A percentile compares a stretch with the other conserved stretches of the same genome.
Conservation (phyloP, 352 stramenopile genomes). For the Globisporangium alternatum region DNA sequence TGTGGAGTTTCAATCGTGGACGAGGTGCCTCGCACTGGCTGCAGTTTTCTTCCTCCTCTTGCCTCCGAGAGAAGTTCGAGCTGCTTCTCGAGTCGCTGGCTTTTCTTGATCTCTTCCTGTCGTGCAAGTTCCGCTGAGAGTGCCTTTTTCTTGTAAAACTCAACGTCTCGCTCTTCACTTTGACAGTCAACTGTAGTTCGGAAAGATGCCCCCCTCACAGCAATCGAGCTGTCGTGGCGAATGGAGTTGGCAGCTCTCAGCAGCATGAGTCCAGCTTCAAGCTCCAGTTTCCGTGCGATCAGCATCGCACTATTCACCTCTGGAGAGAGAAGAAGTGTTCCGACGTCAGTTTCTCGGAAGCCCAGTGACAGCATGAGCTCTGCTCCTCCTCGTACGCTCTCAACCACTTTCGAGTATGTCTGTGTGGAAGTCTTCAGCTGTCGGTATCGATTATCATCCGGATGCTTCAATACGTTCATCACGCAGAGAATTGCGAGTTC, state of each 20-base stretch:
- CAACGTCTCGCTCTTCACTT: constrained; percentile 11
- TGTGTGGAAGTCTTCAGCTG: constrained; percentile 47
- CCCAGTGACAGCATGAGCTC: constrained; percentile 44
- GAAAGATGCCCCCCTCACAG: neutral
- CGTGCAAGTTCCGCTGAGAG: constrained; percentile 22
- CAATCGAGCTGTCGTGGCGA: neutral
- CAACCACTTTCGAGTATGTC: constrained; percentile 44
- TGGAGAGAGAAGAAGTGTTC: constrained; percentile 31
- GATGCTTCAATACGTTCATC: constrained; percentile 47
- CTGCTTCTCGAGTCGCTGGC: constrained; percentile 22
- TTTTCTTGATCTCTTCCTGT: constrained; percentile 28
- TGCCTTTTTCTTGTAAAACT: constrained; percentile 31
- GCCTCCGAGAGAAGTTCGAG: constrained; percentile 22
- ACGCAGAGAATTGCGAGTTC: constrained; percentile 49
- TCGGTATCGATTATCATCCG: constrained; percentile 42
- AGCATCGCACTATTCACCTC: constrained; percentile 26
- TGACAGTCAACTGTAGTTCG: neutral
- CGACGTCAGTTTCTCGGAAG: constrained; percentile 48
- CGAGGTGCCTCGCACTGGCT: neutral
- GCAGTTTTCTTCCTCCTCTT: neutral
- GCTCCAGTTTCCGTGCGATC: constrained; percentile 38
- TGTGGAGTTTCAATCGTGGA: neutral
- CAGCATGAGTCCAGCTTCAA: constrained; percentile 34
- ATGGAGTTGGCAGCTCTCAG: neutral
- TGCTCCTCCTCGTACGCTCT: constrained; percentile 30